These are phyloP conservation scores for Lentinula lateritia DNA, from an alignment of 768 basidiomycete species.

Conservation along the genomic window DNA sequence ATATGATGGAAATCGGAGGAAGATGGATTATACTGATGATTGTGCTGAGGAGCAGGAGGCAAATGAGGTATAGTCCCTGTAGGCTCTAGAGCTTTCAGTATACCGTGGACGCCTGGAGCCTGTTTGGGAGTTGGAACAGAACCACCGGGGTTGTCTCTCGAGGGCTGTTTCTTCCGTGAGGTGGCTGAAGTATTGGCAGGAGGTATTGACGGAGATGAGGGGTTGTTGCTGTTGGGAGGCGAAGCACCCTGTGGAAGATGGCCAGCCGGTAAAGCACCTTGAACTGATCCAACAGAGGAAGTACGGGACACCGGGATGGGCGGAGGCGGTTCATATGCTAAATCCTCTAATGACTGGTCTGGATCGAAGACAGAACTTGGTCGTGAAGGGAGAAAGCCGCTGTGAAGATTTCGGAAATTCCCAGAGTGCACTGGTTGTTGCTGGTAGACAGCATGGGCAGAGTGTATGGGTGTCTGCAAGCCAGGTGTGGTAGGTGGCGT, in stretches of 20 bases:
- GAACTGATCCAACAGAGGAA: conserved; percentile 43
- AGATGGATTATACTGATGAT: conserved; percentile 13
- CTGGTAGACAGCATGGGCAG: conserved; percentile 12
- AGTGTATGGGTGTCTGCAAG: conserved; percentile 17
- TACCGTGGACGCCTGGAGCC: conserved; percentile 41
- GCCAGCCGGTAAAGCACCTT: background rate
- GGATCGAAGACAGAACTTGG: conserved; percentile 18
- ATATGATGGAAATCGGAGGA: conserved; percentile 26
- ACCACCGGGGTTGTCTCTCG: conserved; percentile 34
- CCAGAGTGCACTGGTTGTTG: conserved; percentile 17
- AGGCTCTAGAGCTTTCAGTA: conserved; percentile 62
- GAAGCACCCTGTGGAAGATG: conserved; percentile 33
- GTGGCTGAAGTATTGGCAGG: conserved; percentile 10
- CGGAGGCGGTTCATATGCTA: conserved; percentile 15
- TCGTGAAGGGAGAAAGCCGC: conserved; percentile 8
- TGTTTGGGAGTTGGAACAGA: conserved; percentile 33
- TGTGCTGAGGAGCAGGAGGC: conserved; percentile 20
- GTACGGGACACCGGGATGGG: conserved; percentile 38
- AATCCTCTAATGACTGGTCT: background rate
- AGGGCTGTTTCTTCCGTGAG: conserved; percentile 18
- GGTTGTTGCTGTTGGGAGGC: conserved; percentile 27
- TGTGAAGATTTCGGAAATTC: background rate
- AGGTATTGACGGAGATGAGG: background rate
- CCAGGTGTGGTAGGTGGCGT: conserved; percentile 11
- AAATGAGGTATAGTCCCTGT: conserved; percentile 14